Percentiles rank a stretch among this genome's conserved stretches.
Evolutionary conservation across 352 stramenopile genomes (phyloP).

Genomic region (Detonula confervacea): DNA sequence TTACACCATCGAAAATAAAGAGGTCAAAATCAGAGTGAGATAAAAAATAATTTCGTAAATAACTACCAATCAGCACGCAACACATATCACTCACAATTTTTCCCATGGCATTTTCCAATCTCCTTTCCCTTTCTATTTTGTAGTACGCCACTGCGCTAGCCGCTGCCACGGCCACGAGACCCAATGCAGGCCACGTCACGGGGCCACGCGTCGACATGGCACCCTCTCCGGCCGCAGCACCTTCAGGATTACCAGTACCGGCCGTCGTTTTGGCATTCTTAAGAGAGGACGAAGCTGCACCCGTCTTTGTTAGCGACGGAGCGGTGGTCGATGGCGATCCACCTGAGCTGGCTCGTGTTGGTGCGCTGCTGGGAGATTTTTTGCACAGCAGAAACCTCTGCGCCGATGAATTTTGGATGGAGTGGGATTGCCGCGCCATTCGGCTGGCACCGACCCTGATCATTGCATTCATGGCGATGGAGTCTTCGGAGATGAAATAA

Average conservation of each 20-base stretch:
- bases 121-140: constrained; percentile 80
- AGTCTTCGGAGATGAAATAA: no score
- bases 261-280: constrained; percentile 64
- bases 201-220: constrained; percentile 59
- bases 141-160: constrained; percentile 79
- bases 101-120: constrained; percentile 83
- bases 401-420: neutral
- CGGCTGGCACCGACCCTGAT: constrained; percentile 13
- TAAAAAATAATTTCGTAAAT: neutral
- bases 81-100: constrained; percentile 68
- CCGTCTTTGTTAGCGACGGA: constrained; percentile 6
- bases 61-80: neutral
- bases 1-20: neutral
- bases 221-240: neutral
- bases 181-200: constrained; percentile 78
- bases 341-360: neutral
- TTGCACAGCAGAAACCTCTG: neutral
- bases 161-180: constrained; percentile 72
- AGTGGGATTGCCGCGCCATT: constrained; percentile 4
- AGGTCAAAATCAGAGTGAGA: neutral
- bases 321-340: constrained; percentile 5
- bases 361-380: neutral
- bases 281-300: constrained; percentile 17
- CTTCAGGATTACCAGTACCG: constrained; percentile 42
- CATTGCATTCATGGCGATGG: constrained; percentile 1